phyloP scores from a whole-genome alignment of 495 filamentous ascomycete species.

The Penicillium odoratum region DNA sequence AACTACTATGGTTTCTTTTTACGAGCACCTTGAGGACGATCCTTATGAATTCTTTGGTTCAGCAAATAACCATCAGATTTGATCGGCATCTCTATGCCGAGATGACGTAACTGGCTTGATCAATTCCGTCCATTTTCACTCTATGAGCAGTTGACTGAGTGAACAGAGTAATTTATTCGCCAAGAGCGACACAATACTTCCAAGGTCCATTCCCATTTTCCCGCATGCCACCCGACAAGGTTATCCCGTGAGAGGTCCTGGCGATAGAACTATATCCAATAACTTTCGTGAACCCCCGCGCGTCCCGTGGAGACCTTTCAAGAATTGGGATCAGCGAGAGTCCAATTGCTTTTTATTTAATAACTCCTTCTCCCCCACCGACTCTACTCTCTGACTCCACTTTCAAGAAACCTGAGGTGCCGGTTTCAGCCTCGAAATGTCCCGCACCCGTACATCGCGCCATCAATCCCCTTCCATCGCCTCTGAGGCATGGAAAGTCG shows the following conservation, averaged over 20 bases:
- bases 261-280: background rate
- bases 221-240: background rate
- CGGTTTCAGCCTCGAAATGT: slow-evolving; percentile 23
- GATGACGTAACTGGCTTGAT: slow-evolving; percentile 24
- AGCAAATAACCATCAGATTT: background rate
- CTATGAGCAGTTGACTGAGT: background rate
- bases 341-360: slow-evolving; percentile 11
- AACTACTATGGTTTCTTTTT: background rate
- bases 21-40: background rate
- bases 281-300: slow-evolving; percentile 1
- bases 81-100: slow-evolving; percentile 26
- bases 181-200: background rate
- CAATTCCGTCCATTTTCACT: background rate
- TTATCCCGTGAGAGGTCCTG: slow-evolving; percentile 4
- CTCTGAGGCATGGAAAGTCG: slow-evolving; percentile 36
- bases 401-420: background rate
- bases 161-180: background rate
- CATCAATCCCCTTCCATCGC: slow-evolving; percentile 29
- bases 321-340: slow-evolving; percentile 6
- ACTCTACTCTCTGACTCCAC: background rate
- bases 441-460: slow-evolving; percentile 24
- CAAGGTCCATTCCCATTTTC: background rate
- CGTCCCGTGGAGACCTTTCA: slow-evolving; percentile 19
- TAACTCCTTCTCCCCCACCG: background rate
- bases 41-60: background rate